These are phyloP conservation scores for Pythium brachiatum DNA, from an alignment of 352 stramenopile genomes.

Conservation along the genomic window DNA sequence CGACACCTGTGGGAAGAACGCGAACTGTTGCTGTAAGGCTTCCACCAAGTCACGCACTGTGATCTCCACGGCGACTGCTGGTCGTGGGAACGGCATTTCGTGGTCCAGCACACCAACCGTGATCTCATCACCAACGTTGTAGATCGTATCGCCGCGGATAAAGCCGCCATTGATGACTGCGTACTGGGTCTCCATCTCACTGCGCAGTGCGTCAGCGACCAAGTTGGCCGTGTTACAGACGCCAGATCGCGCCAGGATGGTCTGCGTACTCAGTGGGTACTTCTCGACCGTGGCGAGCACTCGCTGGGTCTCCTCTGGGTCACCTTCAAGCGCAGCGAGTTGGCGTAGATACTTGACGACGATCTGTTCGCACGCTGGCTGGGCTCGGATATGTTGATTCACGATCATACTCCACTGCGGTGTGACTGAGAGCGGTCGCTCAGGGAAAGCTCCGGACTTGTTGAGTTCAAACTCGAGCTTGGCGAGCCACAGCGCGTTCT, in stretches of 20 bases:
- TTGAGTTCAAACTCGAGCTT: constrained; percentile 71
- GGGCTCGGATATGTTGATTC: constrained; percentile 50
- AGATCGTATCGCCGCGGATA: constrained; percentile 78
- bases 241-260: constrained; percentile 58
- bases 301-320: constrained; percentile 32
- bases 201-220: constrained; percentile 72
- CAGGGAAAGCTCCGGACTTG: constrained; percentile 30
- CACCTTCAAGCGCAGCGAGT: constrained; percentile 27
- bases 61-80: constrained; percentile 64
- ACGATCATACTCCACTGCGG: constrained; percentile 84
- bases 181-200: constrained; percentile 53
- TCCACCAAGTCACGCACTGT: constrained; percentile 54
- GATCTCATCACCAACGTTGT: constrained; percentile 55
- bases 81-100: constrained; percentile 82
- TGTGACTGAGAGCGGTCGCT: constrained; percentile 40
- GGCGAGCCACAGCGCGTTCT: constrained; percentile 86
- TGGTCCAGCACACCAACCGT: constrained; percentile 70
- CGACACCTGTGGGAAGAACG: constrained; percentile 47
- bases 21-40: constrained; percentile 69
- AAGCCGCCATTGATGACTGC: constrained; percentile 88
- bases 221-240: constrained; percentile 77
- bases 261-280: constrained; percentile 63
- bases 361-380: constrained; percentile 64
- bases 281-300: constrained; percentile 51
- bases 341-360: constrained; percentile 61